Evolutionary conservation across 768 basidiomycete species (phyloP).

Genomic region (Guyanaporus albipodus): DNA sequence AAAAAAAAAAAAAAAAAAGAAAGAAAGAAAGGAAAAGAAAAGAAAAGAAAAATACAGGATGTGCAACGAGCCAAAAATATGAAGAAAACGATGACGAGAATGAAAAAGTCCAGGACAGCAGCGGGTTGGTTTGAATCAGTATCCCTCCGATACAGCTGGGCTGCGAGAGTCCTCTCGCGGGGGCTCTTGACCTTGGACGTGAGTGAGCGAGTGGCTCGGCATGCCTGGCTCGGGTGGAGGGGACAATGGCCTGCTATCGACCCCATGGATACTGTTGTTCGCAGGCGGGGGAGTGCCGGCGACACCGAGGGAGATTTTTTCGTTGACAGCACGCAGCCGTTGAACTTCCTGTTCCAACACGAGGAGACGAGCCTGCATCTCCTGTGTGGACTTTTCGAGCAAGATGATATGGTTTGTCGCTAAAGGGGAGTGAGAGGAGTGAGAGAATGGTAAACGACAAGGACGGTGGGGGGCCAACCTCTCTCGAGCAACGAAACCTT

Average conservation of each 20-base stretch:
- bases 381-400: slow-evolving; percentile 69
- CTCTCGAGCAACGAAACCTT: slow-evolving; percentile 86
- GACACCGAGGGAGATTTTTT: slow-evolving; percentile 73
- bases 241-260: slow-evolving; percentile 53
- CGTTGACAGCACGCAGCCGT: slow-evolving; percentile 71
- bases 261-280: slow-evolving; percentile 36
- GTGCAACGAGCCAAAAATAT: slow-evolving; percentile 33
- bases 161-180: slow-evolving; percentile 60
- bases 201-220: slow-evolving; percentile 46
- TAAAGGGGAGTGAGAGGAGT: slow-evolving; percentile 29
- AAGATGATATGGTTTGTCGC: slow-evolving; percentile 76
- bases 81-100: slow-evolving; percentile 28
- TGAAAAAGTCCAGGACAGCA: slow-evolving; percentile 33
- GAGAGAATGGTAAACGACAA: slow-evolving; percentile 7
- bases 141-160: slow-evolving; percentile 30
- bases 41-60: slow-evolving; percentile 32
- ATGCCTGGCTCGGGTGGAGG: slow-evolving; percentile 57
- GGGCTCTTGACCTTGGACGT: slow-evolving; percentile 56
- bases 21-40: too few relatives aligned
- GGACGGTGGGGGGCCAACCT: slow-evolving; percentile 46
- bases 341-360: slow-evolving; percentile 65
- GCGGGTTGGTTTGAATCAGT: slow-evolving; percentile 22
- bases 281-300: slow-evolving; percentile 55
- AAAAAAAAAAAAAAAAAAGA: too few relatives aligned
- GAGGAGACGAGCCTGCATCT: slow-evolving; percentile 64